Base-by-base conservation (phyloP, 1,284 basidiomycete genomes). In the Leccinum fallax region DNA sequence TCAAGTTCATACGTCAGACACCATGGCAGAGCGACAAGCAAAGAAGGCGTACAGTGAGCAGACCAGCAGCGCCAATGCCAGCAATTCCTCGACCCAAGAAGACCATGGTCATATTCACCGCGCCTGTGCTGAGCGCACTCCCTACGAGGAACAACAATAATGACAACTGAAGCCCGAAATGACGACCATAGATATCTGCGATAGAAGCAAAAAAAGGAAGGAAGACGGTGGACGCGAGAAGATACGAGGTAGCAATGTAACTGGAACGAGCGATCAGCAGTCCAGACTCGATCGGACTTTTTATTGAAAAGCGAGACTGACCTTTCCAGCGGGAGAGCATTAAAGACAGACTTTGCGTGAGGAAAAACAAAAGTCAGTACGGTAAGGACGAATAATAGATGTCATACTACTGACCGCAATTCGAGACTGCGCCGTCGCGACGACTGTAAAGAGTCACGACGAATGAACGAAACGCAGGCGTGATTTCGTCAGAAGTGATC, bases 191-290 rank as follows among this genome's bases (percentile, higher is more conserved):
- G 64, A 79, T 78, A n/a, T 83, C 82, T 7, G 82, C 78, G 6
- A 84, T 63, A 2, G 80, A 81, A 0, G 80, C 83, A 56, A 82
- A 84, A 11, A 84, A 65, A 2, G 82, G 82, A 5, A 84, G 71
- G 67, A 84, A 84, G 40, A 83, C 81, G 6, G 83, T 83, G 28
- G 82, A 82, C 0, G 83, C 80, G 21, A 84, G 73, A 34, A 84
- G 72, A 61, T 84, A 84, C 2, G 78, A 66, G 0, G 82, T 83
- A 49, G 83, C 83, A 26, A 83, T 78, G 59, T 79, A 83, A 57
- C 82, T 81, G 40, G 5, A 15, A 19, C 16, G 30, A 21, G 9
- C 19, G 32, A 26, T 15, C 5, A 5, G 28, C 2, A 7, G 10
- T 59, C 43, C 16, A 51, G n/a, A 36, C 28, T 43, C 1, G 2